Base-by-base conservation (phyloP, 257 asterid genomes). In the Gynochthodes officinalis region DNA sequence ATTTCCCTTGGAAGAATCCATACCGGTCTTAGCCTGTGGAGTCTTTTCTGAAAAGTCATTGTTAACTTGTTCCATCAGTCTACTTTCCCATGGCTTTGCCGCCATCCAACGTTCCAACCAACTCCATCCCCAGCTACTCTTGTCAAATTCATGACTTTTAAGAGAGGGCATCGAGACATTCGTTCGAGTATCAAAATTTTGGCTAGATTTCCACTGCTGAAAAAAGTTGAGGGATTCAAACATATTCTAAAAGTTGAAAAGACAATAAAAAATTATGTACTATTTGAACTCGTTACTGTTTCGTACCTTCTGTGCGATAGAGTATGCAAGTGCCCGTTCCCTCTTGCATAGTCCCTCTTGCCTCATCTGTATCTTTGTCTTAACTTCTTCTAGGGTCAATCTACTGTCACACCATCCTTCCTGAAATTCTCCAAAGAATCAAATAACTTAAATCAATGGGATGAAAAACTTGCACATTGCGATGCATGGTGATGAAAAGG, bases 31-130 rank as follows among this genome's bases (percentile, higher is more conserved):
- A 64, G 86, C 52, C 44, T 60, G 85, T 39, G 86, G 88, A 59
- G 92, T 82, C 52, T 80, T 83, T 44, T 87, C 92, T 12, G 67
- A 15, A 11, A 69, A 43, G 33, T 77, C 83, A 7, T 59, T 62
- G 43, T 78, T 81, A 33, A 46, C 68, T 76, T 87, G 87, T 77
- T 87, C 98, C 89, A 91, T 87, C 42, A 91, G 64, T 72, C 97
- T 79, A 77, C 86, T 94, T 80, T 94, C 98, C 98, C 98, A 91
- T 1, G 97, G 99, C 82, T 86, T 90, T 27, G 97, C 97, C 23
- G 97, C 93, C 98, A 92, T 95, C 99, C 98, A 92, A 28, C 98
- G 80, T 70, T 95, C 97, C 33, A 90, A 84, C 98, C 99, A 95
- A 88, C 96, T 95, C 99, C 98, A 94, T 21, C 96, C 90, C 32